Evolutionary conservation across 306 rosid species (phyloP), one percentile per base, ranked within the genome.

Genomic region (Lablab purpureus): DNA sequence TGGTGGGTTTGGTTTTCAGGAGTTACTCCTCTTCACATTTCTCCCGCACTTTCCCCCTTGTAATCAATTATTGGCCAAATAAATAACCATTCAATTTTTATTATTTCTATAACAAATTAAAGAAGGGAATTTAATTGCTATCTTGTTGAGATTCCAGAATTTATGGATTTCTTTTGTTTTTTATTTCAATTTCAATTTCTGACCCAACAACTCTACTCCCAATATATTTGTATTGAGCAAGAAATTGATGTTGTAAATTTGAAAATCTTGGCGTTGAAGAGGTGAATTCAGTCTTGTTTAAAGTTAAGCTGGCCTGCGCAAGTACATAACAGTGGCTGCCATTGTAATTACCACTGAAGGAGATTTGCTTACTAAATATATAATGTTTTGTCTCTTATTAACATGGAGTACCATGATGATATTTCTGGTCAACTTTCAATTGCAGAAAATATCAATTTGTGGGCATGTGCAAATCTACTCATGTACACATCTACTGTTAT

Each of bases 1-100:
- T 77, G 81, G 58, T 84, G 86, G 88, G 78, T 88, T 85, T 67
- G 28, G 60, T 28, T 47, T 46, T 46, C 4, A 63, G 68, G 65
- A 52, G 52, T 67, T 52, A 73, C 80, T 76, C 12, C 67, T 3
- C 36, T 56, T 56, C 34, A 56, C 64, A 56, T 56, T 56, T 28
- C 67, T 5, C 65, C 2, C 65, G 6, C 41, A 4, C 17, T 28
- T 56, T 17, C 1, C 5, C 36, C 66, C 65, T 54, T 19, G 8
- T 4, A 4, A 22, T 55, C 25, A 21, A 55, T 2, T 10, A 52
- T 17, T 51, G 10, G 2, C 45, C 13, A 9, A 40, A 40, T 40
- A 43, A 47, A 47, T 14, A 50, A n/a, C 10, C 22, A 0, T 7
- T 10, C 23, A 55, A 55, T 21, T 55, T 22, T 7, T 10, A 10